Base-by-base conservation (phyloP, 257 asterid species). In the Linderniella brevidens region DNA sequence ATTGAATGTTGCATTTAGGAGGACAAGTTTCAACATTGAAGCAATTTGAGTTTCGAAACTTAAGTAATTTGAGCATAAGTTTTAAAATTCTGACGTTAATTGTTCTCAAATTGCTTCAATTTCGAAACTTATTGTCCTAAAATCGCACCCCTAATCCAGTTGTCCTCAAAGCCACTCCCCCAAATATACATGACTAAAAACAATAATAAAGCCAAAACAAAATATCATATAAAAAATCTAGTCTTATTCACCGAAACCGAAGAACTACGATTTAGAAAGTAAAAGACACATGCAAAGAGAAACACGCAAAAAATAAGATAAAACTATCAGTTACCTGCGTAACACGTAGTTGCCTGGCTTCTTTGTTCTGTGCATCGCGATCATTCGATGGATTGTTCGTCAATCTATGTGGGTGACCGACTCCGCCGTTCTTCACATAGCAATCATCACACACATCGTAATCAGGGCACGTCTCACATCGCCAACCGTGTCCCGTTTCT, bases 401-500 rank as follows among this genome's bases (percentile, higher is more conserved):
- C 57, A 88, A 69, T 64, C 69, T 80, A 61, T 88, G 98, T 65
- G 92, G 95, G 67, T 88, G 98, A 61, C 66, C 72, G 50, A 75
- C 59, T 54, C 92, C 90, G 45, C 92, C 94, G 62, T 78, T 93
- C 71, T 78, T 88, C 14, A 66, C 75, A 68, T 70, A 84, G 62
- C 95, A 84, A 15, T 78, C 63, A 56, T 74, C 78, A 68, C 98
- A 88, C 12, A 84, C 73, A 70, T 88, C 97, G 65, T 80, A 88
- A 40, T 88, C 98, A 3, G 98, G 85, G 58, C 98, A 88, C 32
- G 79, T 74, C 64, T 88, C 98, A 49, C 98, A 88, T 20, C 82
- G 92, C 98, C 95, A 88, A 54, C 93, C 98, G 72, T 80, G 94
- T 47, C 98, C 98, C 47, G 90, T 67, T 75, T 88, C 98, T 56